Evolutionary conservation across 768 basidiomycete species (phyloP), one percentile per base, ranked within the genome.

Genomic region (Aureoboletus auriporus): DNA sequence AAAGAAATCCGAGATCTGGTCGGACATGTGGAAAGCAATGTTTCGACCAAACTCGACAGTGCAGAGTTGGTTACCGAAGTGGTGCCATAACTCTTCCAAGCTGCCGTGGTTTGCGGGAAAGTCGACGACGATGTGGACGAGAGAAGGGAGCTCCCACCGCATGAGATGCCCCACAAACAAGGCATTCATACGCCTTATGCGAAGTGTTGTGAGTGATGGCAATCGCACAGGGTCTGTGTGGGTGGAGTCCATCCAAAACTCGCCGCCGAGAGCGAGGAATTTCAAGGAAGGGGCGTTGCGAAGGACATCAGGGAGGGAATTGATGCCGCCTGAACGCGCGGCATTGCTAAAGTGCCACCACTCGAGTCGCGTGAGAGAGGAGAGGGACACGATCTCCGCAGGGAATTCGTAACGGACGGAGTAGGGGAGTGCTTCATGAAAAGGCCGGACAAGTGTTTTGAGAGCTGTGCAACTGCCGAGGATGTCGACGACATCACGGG

Each of bases 311-410:
- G 60, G 57, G 36, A 87, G 67, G 7, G 77, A 80, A 63, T 86
- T 86, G 51, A 86, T 79, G 6, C 84, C 84, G 2, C 83, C 83
- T 14, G 79, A 73, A 39, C 78, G 73, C 34, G 79, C 76, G 17
- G 84, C 83, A 61, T 65, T 61, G 51, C 63, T 68, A 54, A 78
- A 62, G 57, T 84, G 75, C 80, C 82, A 85, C 83, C 83, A 86
- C 42, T 86, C 83, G 28, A 87, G 72, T 26, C 83, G 78, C 38
- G 74, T 76, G 35, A 87, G 69, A 17, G 76, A 76, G 17, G 71
- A 67, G 12, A 84, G 53, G 4, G 73, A 59, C 4, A 80, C 63
- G 46, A 65, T 69, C 12, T 71, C 71, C 9, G 75, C 72, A 47
- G 79, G 77, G 57, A 76, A 80, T 26, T 83, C 78, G 64, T 78